Evolutionary conservation across 345 rosid genomes (phyloP).

Genomic region (Aurinia saxatilis): DNA sequence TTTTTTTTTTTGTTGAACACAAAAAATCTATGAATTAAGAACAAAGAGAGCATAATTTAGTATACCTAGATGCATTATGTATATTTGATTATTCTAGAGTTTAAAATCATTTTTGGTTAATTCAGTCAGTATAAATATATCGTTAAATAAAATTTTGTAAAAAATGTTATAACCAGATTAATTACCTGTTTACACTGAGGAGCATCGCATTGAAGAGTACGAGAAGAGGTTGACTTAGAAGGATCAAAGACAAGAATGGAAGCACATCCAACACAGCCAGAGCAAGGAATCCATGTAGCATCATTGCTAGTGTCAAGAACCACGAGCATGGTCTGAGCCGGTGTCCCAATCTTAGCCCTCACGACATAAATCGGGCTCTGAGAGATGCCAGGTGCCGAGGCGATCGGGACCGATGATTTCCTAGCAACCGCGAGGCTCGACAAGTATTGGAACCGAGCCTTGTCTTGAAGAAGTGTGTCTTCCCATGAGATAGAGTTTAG

Average conservation of each 20-base stretch:
- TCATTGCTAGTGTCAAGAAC: slow-evolving; percentile 92
- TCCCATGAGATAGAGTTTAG: slow-evolving; percentile 66
- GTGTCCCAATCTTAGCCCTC: slow-evolving; percentile 70
- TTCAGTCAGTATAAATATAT: neutral
- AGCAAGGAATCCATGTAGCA: slow-evolving; percentile 79
- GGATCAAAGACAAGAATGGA: slow-evolving; percentile 42
- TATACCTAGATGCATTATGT: neutral
- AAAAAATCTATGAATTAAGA: too few relatives aligned
- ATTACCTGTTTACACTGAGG: slow-evolving; percentile 79
- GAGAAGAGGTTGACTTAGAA: slow-evolving; percentile 50
- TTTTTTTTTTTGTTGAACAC: too few relatives aligned
- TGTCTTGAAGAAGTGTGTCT: slow-evolving; percentile 60
- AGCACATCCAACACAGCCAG: slow-evolving; percentile 75
- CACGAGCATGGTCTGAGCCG: slow-evolving; percentile 73
- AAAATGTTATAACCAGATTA: neutral
- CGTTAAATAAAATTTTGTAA: neutral
- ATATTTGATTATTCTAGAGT: neutral
- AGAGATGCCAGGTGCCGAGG: slow-evolving; percentile 65
- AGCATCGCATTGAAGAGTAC: slow-evolving; percentile 49
- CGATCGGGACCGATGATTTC: slow-evolving; percentile 78
- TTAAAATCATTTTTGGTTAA: neutral
- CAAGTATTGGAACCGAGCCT: slow-evolving; percentile 57
- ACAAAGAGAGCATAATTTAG: too few relatives aligned
- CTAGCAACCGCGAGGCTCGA: slow-evolving; percentile 55
- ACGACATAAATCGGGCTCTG: slow-evolving; percentile 88